Conservation (phyloP, 169 alveolate species). For the Plasmodium adleri region DNA sequence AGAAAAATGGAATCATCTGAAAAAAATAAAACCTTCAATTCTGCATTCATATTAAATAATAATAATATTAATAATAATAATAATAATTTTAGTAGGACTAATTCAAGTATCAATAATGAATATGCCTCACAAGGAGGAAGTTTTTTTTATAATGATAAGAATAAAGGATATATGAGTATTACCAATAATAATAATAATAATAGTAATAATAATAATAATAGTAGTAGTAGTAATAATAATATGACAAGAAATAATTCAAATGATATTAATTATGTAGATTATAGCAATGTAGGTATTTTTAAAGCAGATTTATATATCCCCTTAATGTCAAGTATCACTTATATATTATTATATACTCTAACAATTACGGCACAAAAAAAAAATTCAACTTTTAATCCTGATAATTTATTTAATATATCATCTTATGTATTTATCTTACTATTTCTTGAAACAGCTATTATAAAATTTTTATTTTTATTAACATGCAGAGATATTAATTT, state of each 20-base stretch:
- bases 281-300: slow-evolving; percentile 52
- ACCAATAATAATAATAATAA: not conserved
- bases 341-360: slow-evolving; percentile 37
- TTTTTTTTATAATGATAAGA: slow-evolving; percentile 12
- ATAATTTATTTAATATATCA: slow-evolving; percentile 40
- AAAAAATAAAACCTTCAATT: slow-evolving; percentile 2
- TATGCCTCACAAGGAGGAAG: not conserved
- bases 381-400: slow-evolving; percentile 43
- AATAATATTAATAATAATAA: not conserved
- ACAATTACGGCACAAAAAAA: slow-evolving; percentile 47
- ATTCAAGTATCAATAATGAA: not conserved
- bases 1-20: slow-evolving; percentile 24
- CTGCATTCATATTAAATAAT: slow-evolving; percentile 33
- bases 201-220: not conserved
- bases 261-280: slow-evolving; percentile 49
- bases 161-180: not conserved
- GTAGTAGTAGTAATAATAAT: not conserved
- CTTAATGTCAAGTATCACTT: slow-evolving; percentile 45
- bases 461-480: slow-evolving; percentile 32
- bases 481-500: slow-evolving; percentile 51
- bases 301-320: slow-evolving; percentile 69
- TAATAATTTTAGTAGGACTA: not conserved
- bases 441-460: slow-evolving; percentile 46
- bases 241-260: slow-evolving; percentile 32
- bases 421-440: slow-evolving; percentile 53